These are phyloP conservation scores for Nevesoporus exiguus DNA, from an alignment of 768 basidiomycete genomes.

Conservation along the genomic window DNA sequence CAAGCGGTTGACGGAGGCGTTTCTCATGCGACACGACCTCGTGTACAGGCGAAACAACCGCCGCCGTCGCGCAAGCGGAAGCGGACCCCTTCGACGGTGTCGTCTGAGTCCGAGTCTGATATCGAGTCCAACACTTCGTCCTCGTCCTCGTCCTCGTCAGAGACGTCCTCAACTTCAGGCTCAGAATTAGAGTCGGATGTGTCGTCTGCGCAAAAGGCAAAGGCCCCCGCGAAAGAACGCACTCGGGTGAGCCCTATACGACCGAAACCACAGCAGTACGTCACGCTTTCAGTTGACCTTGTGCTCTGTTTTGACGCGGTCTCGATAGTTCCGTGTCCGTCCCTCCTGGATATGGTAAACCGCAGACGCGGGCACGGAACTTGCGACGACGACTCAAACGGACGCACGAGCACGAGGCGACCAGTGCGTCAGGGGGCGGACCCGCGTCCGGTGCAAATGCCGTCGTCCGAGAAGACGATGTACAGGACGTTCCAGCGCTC, in stretches of 20 bases:
- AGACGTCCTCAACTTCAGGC: conserved; percentile 20
- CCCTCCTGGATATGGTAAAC: conserved; percentile 60
- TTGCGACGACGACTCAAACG: conserved; percentile 51
- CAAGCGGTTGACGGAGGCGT: background rate
- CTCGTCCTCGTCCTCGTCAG: conserved; percentile 19
- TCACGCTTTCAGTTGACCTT: background rate
- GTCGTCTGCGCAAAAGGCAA: background rate
- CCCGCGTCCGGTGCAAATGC: conserved; percentile 42
- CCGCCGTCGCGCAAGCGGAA: conserved; percentile 23
- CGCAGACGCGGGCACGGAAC: conserved; percentile 55
- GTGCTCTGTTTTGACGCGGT: background rate
- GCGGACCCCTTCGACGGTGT: conserved; percentile 14
- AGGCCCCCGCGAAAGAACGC: background rate
- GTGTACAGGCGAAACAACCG: background rate
- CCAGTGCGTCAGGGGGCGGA: conserved; percentile 18
- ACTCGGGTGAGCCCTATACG: background rate
- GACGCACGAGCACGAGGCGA: conserved; percentile 25
- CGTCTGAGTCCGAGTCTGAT: conserved; percentile 22
- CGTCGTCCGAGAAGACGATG: conserved; percentile 11
- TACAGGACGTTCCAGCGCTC: conserved; percentile 16
- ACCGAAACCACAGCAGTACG: conserved; percentile 10
- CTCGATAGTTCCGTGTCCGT: conserved; percentile 26
- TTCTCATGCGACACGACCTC: background rate
- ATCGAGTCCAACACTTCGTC: conserved; percentile 18
- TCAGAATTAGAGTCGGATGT: conserved; percentile 4